Base-by-base conservation (phyloP, 192 early-diverging fungal genomes). In the Jimgerdemannia flammicorona region DNA sequence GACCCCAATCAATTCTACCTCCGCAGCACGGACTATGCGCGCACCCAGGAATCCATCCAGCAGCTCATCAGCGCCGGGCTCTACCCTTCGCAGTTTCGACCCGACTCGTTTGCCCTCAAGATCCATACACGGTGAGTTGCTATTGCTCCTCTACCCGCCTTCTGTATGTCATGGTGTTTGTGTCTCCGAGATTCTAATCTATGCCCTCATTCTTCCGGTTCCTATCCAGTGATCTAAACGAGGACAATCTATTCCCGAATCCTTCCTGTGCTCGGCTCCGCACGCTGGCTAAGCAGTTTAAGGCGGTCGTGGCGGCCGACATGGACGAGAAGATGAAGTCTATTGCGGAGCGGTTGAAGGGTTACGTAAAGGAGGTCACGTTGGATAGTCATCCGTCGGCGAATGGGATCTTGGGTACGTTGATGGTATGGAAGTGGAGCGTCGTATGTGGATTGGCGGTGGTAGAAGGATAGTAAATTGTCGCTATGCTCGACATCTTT, bases 31-130 rank as follows among this genome's bases (percentile, higher is more conserved):
- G 75, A 81, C 41, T 79, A 77, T 43, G 29, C 78, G 20, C 77
- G 83, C 54, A 78, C 83, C 18, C 70, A 78, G 66, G 83, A 84
- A 9, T 81, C 80, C 43, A 70, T 84, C 6, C 80, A 79, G 42
- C 83, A 84, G 66, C 40, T 84, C 41, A 64, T 84, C n/a, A 65
- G 74, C 14, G 77, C 66, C 18, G 83, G 80, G 11, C 70, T 84
- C 40, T 84, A 84, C 79, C 83, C 83, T 7, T 39, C 49, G 3
- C 14, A 64, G 19, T 77, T 69, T 18, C 70, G 77, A 43, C 17
- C 44, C 42, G 70, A 76, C 20, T 66, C 66, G 0, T 73, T 72
- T 54, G 40, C 11, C n/a, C 59, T 84, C 19, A 70, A 78, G 14
- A 76, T 84, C n/a, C 66, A 70, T 67, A 81, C 72, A 17, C 67